Evolutionary conservation across 345 rosid species (phyloP), one percentile per base, ranked within the genome.

Genomic region (Brassica carinata): DNA sequence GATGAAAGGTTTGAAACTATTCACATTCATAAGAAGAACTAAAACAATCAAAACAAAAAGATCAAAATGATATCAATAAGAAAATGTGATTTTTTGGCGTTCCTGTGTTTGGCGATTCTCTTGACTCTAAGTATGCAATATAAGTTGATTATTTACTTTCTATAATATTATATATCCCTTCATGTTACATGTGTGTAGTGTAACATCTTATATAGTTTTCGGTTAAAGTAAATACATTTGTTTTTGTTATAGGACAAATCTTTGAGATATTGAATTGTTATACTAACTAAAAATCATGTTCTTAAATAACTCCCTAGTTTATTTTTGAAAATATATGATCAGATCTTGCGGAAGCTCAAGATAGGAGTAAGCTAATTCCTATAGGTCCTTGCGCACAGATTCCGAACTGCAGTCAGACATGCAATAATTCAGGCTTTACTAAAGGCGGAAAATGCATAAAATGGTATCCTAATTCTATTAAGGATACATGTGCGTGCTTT

Each of bases 301-400:
- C 48, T 7, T 40, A 11, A 23, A 71, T 69, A 51, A n/a, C 5
- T 63, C 18, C 26, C 58, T 78, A 64, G 31, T 64, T 31, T 71
- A 1, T 67, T 64, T 48, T 31, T 51, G 1, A 62, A 78, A 10
- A 64, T 70, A 13, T 78, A 63, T 63, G n/a, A 5, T 11, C 61
- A 78, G 77, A 65, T 64, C 7, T n/a, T 36, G 62, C 2, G 7
- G 67, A 36, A 51, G 81, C 76, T 51, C 71, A 53, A 55, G 77
- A 78, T 36, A 78, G 34, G 67, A 65, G 82, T 29, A 36, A 66
- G 5, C 48, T 78, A 40, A 66, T 78, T 72, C 82, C 82, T 7
- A 55, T 79, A 38, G 82, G 82, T 29, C 73, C 73, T 11, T 72
- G 77, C 65, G 13, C 48, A 38, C 1, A 79, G 68, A 55, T 79